Percentiles rank a stretch among this genome's conserved stretches.
phyloP scores from a whole-genome alignment of 2,329 filamentous ascomycete genomes.

The Trichoderma semiorbis region DNA sequence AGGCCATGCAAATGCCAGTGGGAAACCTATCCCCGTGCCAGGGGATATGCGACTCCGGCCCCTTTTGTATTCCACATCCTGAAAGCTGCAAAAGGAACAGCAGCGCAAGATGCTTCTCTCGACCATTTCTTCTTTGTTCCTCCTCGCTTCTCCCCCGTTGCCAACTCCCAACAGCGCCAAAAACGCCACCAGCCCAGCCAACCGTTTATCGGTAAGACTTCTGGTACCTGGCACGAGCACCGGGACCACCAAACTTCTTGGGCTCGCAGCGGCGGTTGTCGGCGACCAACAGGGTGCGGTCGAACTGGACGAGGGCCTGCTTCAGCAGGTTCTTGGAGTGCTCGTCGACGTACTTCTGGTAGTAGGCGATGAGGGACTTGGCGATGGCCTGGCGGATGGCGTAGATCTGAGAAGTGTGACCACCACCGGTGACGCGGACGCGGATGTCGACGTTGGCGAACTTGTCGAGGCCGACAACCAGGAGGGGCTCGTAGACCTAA shows the following conservation, averaged over 20 bases:
- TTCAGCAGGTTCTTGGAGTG: slow-evolving; percentile 99
- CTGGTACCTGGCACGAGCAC: slow-evolving; percentile 95
- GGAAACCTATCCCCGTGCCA: slow-evolving; percentile 39
- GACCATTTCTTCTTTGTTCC: not conserved
- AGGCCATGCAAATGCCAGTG: slow-evolving; percentile 51
- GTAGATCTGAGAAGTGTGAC: slow-evolving; percentile 96
- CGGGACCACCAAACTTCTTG: slow-evolving; percentile 95
- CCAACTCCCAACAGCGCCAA: not conserved
- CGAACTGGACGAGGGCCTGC: slow-evolving; percentile 92
- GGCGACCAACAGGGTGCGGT: slow-evolving; percentile 95
- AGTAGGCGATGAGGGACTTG: slow-evolving; percentile 77
- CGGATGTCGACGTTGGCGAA: slow-evolving; percentile 96
- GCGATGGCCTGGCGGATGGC: slow-evolving; percentile 98
- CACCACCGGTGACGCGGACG: slow-evolving; percentile 93
- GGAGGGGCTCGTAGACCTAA: slow-evolving; percentile 95
- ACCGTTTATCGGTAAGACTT: slow-evolving; percentile 92
- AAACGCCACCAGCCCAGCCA: not conserved
- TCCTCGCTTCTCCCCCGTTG: not conserved
- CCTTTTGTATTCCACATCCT: slow-evolving; percentile 25
- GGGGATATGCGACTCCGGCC: slow-evolving; percentile 39
- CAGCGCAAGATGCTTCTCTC: slow-evolving; percentile 5
- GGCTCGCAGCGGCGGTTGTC: slow-evolving; percentile 99
- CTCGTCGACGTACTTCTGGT: slow-evolving; percentile 99
- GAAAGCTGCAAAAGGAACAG: not conserved
- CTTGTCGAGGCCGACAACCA: slow-evolving; percentile 96